A percentile compares a stretch with the other conserved stretches of the same genome.
These are phyloP conservation scores for Begonia fuchsioides DNA, from an alignment of 306 rosid species.

Conservation along the genomic window DNA sequence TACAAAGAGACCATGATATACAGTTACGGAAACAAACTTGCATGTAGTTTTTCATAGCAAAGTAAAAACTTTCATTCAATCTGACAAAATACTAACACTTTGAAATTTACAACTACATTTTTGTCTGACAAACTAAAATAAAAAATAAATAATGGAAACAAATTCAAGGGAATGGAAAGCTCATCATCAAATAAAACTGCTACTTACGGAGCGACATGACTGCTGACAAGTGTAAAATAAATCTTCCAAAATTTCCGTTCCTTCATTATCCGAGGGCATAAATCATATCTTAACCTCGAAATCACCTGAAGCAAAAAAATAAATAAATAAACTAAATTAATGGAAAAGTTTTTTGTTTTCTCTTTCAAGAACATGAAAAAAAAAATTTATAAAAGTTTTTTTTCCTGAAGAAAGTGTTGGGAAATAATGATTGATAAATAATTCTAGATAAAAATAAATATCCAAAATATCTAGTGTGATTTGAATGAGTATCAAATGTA, in stretches of 20 bases:
- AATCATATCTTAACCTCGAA: slow-evolving; percentile 91
- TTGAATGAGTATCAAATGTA: too few relatives aligned
- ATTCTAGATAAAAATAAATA: too few relatives aligned
- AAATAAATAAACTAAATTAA: slow-evolving; percentile 5
- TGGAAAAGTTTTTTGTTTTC: not conserved
- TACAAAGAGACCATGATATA: too few relatives aligned
- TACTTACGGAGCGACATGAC: slow-evolving; percentile 97
- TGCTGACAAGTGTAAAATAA: too few relatives aligned
- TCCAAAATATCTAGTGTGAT: too few relatives aligned
- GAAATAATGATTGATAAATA: too few relatives aligned
- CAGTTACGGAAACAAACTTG: too few relatives aligned
- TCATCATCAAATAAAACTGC: slow-evolving; percentile 9
- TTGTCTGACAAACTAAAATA: not conserved
- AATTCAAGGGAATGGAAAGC: slow-evolving; percentile 2
- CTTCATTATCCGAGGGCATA: too few relatives aligned
- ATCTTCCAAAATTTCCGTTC: too few relatives aligned
- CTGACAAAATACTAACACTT: not conserved
- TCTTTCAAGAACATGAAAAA: not conserved
- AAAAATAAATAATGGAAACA: not conserved
- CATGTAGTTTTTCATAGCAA: not conserved
- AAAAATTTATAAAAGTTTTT: too few relatives aligned
- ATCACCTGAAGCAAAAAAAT: slow-evolving; percentile 56
- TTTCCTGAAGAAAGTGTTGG: too few relatives aligned
- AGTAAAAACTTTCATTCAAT: slow-evolving; percentile 1
- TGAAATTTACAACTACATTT: not conserved